A percentile compares a stretch with the other conserved stretches of the same genome.
Evolutionary conservation across 306 rosid species (phyloP).

Genomic region (Sphenostylis stenocarpa): DNA sequence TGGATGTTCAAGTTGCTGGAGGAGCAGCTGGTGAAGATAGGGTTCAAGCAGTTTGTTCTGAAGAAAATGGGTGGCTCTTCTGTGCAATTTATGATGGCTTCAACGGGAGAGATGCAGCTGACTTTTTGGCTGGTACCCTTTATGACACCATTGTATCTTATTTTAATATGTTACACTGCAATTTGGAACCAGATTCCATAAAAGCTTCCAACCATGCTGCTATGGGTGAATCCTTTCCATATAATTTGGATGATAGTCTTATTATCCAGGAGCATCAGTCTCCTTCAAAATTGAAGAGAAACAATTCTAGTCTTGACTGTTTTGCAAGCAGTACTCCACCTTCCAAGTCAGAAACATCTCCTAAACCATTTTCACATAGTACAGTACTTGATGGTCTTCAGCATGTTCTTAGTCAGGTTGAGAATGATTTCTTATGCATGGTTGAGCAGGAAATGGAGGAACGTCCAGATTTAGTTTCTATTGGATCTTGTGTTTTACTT

Average conservation of each 20-base stretch:
- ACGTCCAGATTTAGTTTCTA: constrained; percentile 94
- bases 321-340: constrained; percentile 32
- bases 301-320: constrained; percentile 28
- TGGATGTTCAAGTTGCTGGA: constrained; percentile 97
- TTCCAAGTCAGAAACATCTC: constrained; percentile 31
- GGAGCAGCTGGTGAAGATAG: constrained; percentile 99
- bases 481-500: constrained; percentile 91
- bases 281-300: constrained; percentile 20
- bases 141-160: constrained; percentile 68
- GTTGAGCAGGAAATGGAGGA: constrained; percentile 98
- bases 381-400: constrained; percentile 74
- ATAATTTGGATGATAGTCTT: constrained; percentile 34
- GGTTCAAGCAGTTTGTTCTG: constrained; percentile 99
- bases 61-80: constrained; percentile 96
- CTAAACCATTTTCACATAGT: constrained; percentile 47
- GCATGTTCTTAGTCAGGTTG: constrained; percentile 76
- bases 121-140: constrained; percentile 88
- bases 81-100: constrained; percentile 97
- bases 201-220: constrained; percentile 31
- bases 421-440: constrained; percentile 92
- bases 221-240: constrained; percentile 41
- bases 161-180: constrained; percentile 64
- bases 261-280: constrained; percentile 31
- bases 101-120: constrained; percentile 98
- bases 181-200: constrained; percentile 48